Evolutionary conservation across 2,329 filamentous ascomycete species (phyloP), one percentile per base, ranked within the genome.

Genomic region (Colletotrichum endophyticum): DNA sequence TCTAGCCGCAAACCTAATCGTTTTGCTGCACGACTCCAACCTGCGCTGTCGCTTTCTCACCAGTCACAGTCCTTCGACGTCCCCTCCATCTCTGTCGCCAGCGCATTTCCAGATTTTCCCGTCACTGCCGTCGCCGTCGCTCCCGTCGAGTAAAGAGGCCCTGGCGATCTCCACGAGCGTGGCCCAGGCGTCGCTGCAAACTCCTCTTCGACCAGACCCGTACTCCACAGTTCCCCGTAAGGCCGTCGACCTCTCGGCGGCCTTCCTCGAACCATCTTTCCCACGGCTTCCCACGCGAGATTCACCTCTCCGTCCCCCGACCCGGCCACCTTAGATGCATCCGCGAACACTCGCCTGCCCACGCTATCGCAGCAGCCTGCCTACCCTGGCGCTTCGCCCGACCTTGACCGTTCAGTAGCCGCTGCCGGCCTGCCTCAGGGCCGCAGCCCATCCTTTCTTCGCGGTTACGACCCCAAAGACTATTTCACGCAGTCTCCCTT

Each of bases 241-340:
- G 84, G 86, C 87, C 87, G 85, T 88, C 87, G 85, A 88, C 81
- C 81, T 84, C 82, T 84, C 88, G 86, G 87, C 84, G 84, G 86
- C 86, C 85, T 84, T 82, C 80, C 39, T 74, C 53, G 79, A 81
- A 79, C 78, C 79, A 79, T 84, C 82, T 81, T 84, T 84, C 86
- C 87, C 84, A 89, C 88, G 88, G 87, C 87, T 89, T 85, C 88
- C 79, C 84, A 86, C 85, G 83, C 85, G 79, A 72, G 44, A 68
- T 66, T 68, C 67, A 77, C 72, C 69, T 62, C 69, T 71, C 66
- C 76, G 68, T 77, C 78, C 67, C 70, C 78, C 66, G 76, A 80
- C 72, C 49, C 79, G 73, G 34, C 81, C 80, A 74, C 80, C 81
- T 44, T 84, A 80, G 79, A 82, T 82, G 83, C 81, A 78, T 79